These are phyloP conservation scores for Tylopilus rubrobrunneus DNA, from an alignment of 768 basidiomycete genomes.

Conservation along the genomic window DNA sequence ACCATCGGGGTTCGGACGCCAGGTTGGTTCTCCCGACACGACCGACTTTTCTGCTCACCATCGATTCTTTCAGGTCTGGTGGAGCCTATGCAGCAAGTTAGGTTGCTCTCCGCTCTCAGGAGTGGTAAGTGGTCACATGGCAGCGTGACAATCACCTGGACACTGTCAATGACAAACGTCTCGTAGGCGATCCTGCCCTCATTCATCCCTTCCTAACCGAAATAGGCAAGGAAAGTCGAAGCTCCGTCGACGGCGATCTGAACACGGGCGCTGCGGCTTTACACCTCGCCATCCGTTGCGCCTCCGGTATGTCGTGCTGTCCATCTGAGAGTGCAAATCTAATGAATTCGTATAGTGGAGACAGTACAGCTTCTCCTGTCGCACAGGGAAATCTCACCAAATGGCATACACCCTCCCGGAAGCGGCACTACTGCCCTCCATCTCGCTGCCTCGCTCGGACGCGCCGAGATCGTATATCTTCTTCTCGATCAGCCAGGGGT, in stretches of 20 bases:
- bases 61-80: constrained; percentile 13
- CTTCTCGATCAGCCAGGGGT: constrained; percentile 77
- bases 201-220: constrained; percentile 83
- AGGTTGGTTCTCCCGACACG: constrained; percentile 5
- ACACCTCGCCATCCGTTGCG: constrained; percentile 82
- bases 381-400: constrained; percentile 75
- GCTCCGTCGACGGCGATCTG: constrained; percentile 42
- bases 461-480: constrained; percentile 67
- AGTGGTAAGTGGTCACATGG: constrained; percentile 41
- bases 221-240: constrained; percentile 62
- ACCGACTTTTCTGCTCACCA: constrained; percentile 4
- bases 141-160: background rate
- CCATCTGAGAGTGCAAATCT: background rate
- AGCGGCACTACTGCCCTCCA: constrained; percentile 72
- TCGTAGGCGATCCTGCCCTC: constrained; percentile 64
- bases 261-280: constrained; percentile 73
- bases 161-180: background rate
- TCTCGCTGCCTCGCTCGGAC: constrained; percentile 68
- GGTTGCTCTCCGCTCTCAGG: constrained; percentile 57
- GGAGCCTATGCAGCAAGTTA: constrained; percentile 61
- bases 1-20: constrained; percentile 16
- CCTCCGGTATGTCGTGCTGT: constrained; percentile 50
- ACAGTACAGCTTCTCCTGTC: constrained; percentile 67
- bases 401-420: constrained; percentile 67
- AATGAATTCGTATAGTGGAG: constrained; percentile 40